These are phyloP conservation scores for Lipomyces kockii DNA, from an alignment of 805 yeast genomes.

Conservation along the genomic window DNA sequence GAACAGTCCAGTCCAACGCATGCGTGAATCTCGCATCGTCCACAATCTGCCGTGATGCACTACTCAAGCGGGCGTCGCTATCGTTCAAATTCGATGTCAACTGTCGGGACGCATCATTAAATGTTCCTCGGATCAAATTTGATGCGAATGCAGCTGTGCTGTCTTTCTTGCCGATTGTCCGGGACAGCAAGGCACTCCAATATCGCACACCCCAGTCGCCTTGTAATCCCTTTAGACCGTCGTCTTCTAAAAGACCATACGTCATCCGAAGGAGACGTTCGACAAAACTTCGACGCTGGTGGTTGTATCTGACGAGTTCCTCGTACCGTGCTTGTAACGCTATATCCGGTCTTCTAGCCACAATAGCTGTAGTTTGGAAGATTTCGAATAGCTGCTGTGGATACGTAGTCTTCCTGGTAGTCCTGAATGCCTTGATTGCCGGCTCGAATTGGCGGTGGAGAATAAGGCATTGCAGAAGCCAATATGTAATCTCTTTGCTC, in stretches of 20 bases:
- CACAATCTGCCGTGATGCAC: neutral
- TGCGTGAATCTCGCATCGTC: neutral
- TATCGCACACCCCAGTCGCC: neutral
- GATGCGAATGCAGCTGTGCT: neutral
- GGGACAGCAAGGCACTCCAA: neutral
- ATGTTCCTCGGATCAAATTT: neutral
- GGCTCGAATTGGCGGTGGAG: slow-evolving; percentile 11
- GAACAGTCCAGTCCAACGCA: neutral
- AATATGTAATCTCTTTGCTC: slow-evolving; percentile 8
- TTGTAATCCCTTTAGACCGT: neutral
- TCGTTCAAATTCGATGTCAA: neutral
- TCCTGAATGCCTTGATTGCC: slow-evolving; percentile 5
- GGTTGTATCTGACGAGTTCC: neutral
- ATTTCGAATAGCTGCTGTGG: neutral
- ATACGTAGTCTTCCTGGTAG: neutral
- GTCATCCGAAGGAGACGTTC: neutral
- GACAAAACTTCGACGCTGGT: neutral
- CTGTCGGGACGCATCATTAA: neutral
- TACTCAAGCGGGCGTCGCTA: neutral
- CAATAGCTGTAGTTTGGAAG: slow-evolving; percentile 7
- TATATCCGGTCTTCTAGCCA: slow-evolving; percentile 6
- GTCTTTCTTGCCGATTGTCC: neutral
- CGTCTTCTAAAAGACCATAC: neutral
- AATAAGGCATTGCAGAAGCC: slow-evolving; percentile 17
- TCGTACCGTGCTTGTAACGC: slow-evolving; percentile 2